These are phyloP conservation scores for Paraleonurus japonicus DNA, from an alignment of 257 asterid genomes.

Conservation along the genomic window DNA sequence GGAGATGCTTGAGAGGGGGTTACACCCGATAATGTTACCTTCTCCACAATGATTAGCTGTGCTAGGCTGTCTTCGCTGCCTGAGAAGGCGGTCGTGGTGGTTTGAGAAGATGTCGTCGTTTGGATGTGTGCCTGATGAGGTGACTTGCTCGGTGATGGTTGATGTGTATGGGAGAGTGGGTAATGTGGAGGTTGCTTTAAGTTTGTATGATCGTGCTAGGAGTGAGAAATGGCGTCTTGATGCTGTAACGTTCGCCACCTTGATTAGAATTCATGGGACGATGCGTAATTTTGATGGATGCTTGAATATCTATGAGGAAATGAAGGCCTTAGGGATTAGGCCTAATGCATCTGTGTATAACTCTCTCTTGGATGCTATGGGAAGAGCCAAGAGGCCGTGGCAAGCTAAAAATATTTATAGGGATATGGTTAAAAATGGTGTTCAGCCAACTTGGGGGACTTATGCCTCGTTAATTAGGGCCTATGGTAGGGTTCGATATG, in stretches of 20 bases:
- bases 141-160: conserved; percentile 77
- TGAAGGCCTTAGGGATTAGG: conserved; percentile 75
- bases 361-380: conserved; percentile 88
- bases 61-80: conserved; percentile 76
- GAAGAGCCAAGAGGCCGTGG: conserved; percentile 96
- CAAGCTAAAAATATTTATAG: conserved; percentile 66
- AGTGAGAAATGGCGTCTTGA: conserved; percentile 82
- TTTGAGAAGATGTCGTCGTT: conserved; percentile 75
- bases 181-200: conserved; percentile 65
- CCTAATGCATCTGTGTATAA: conserved; percentile 67
- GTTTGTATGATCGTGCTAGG: conserved; percentile 81
- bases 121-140: conserved; percentile 68
- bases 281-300: conserved; percentile 86
- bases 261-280: conserved; percentile 66
- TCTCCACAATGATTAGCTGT: conserved; percentile 85
- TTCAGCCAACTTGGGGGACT: conserved; percentile 70
- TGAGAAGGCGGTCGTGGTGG: conserved; percentile 81
- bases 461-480: conserved; percentile 81
- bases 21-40: conserved; percentile 75
- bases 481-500: conserved; percentile 68
- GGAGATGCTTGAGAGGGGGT: conserved; percentile 73
- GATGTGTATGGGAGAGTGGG: conserved; percentile 84
- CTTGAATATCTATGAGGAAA: conserved; percentile 86
- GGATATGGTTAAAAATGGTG: conserved; percentile 62
- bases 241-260: conserved; percentile 63